These are phyloP conservation scores for Tetradesmus lagerheimii DNA, from an alignment of 139 green algal species.

Conservation along the genomic window DNA sequence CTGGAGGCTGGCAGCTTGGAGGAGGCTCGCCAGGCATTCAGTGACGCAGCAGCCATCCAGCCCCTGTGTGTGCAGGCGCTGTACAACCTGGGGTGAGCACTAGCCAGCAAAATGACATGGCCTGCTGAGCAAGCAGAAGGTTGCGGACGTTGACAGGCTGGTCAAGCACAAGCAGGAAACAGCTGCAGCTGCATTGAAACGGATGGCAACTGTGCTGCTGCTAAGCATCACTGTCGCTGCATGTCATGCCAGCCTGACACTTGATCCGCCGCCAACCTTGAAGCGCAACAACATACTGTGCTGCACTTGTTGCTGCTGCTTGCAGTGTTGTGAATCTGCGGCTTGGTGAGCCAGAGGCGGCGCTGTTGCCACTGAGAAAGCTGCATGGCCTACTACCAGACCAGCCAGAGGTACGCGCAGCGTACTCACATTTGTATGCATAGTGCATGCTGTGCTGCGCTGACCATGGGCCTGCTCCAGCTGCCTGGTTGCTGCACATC, in stretches of 20 bases:
- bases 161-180: not conserved
- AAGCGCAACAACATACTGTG: not conserved
- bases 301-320: not conserved
- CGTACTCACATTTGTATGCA: no score
- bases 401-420: slow-evolving; percentile 67
- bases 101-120: not conserved
- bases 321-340: slow-evolving; percentile 64
- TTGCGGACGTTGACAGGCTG: not conserved
- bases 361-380: slow-evolving; percentile 54
- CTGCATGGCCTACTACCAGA: slow-evolving; percentile 81
- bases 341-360: slow-evolving; percentile 59
- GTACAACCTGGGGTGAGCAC: slow-evolving; percentile 77
- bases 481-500: not conserved
- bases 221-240: not conserved
- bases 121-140: not conserved
- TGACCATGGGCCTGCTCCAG: no score
- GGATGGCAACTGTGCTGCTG: not conserved
- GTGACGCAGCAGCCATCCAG: slow-evolving; percentile 82
- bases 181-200: not conserved
- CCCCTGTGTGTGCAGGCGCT: slow-evolving; percentile 81
- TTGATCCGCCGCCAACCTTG: not conserved
- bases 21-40: slow-evolving; percentile 62
- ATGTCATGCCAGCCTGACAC: not conserved
- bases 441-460: not conserved
- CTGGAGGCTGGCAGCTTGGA: slow-evolving; percentile 62